Conservation (phyloP, 2,329 filamentous ascomycete species). For the Aspergillus novoparasiticus region DNA sequence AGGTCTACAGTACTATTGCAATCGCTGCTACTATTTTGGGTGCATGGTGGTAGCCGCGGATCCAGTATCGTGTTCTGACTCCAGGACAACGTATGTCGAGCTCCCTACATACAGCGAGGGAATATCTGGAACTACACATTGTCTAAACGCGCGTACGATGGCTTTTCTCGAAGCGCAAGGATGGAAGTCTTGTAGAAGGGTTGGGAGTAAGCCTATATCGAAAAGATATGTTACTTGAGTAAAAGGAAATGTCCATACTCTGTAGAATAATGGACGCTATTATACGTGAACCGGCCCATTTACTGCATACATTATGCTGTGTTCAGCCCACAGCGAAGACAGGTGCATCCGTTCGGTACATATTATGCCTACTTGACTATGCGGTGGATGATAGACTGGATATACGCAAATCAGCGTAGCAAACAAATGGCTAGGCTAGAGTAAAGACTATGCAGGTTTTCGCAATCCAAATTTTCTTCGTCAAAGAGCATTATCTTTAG, state of each 20-base stretch:
- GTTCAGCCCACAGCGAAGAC: neutral
- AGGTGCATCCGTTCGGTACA: no score
- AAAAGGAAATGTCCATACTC: neutral
- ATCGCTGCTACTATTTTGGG: neutral
- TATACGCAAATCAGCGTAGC: neutral
- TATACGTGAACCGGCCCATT: neutral
- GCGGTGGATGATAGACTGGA: neutral
- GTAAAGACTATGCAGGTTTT: slow-evolving; percentile 9
- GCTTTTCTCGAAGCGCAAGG: neutral
- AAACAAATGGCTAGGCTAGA: neutral
- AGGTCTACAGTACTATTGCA: neutral
- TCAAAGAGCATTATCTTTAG: slow-evolving; percentile 18
- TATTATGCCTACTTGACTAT: neutral
- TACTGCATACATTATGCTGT: neutral
- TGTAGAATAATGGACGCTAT: neutral
- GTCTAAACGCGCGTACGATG: neutral
- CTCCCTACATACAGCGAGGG: neutral
- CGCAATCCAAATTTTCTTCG: slow-evolving; percentile 13
- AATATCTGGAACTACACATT: neutral
- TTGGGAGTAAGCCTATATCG: neutral
- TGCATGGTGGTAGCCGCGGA: neutral
- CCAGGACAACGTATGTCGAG: neutral
- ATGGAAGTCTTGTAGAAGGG: neutral
- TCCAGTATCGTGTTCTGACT: neutral
- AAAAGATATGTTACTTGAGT: no score